phyloP scores from a whole-genome alignment of 495 filamentous ascomycete genomes.

The Penicillium maclennaniae region DNA sequence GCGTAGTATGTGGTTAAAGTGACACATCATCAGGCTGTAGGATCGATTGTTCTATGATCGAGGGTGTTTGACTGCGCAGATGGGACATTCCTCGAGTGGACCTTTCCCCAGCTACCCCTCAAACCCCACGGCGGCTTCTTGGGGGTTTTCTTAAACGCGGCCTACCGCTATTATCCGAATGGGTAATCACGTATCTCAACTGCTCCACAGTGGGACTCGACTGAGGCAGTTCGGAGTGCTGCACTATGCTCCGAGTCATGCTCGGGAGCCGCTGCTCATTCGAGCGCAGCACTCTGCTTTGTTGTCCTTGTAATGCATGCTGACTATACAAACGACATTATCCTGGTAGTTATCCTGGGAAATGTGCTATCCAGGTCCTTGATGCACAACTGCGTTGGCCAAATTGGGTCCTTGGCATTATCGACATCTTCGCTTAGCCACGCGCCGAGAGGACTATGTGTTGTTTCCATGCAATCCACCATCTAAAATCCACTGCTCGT shows the following conservation, averaged over 20 bases:
- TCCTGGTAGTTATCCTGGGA: not conserved
- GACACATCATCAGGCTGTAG: not conserved
- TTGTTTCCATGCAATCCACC: slow-evolving; percentile 66
- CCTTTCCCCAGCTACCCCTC: not conserved
- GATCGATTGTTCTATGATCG: not conserved
- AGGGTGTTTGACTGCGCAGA: not conserved
- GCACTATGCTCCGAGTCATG: slow-evolving; percentile 1
- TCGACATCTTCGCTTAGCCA: not conserved
- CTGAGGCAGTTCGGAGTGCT: not conserved
- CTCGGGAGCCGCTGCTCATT: not conserved
- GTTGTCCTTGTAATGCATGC: not conserved
- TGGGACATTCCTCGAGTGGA: not conserved
- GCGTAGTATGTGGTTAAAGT: no score
- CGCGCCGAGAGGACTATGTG: slow-evolving; percentile 1
- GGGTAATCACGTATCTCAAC: not conserved
- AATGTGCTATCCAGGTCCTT: not conserved
- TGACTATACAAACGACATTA: not conserved
- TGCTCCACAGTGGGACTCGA: not conserved
- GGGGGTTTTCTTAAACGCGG: not conserved
- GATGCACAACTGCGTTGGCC: not conserved
- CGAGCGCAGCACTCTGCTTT: not conserved
- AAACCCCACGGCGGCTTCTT: not conserved
- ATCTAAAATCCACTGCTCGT: slow-evolving; percentile 88
- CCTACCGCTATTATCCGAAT: slow-evolving; percentile 13
- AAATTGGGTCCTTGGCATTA: not conserved